These are phyloP conservation scores for Fusarium continuum DNA, from an alignment of 2,329 filamentous ascomycete genomes.

Conservation along the genomic window DNA sequence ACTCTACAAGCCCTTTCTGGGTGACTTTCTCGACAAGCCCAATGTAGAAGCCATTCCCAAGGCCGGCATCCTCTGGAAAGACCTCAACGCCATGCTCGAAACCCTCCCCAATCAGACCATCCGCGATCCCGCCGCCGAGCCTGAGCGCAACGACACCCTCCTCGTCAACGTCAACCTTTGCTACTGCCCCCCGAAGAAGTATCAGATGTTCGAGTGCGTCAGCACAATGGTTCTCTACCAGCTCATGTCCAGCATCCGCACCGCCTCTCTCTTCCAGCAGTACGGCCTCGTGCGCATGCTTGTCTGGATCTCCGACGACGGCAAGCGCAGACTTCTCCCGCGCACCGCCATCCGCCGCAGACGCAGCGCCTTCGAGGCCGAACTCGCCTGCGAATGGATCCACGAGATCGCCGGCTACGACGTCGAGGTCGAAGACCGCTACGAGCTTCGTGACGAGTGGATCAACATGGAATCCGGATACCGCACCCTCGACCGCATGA, in stretches of 20 bases:
- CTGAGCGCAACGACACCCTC: slow-evolving; percentile 73
- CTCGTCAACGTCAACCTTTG: slow-evolving; percentile 76
- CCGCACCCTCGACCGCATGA: slow-evolving; percentile 58
- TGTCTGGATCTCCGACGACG: slow-evolving; percentile 72
- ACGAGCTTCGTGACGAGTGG: slow-evolving; percentile 55
- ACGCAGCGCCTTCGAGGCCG: slow-evolving; percentile 66
- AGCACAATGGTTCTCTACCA: slow-evolving; percentile 68
- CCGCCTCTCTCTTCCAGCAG: slow-evolving; percentile 70
- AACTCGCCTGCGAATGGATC: slow-evolving; percentile 68
- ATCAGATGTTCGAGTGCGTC: slow-evolving; percentile 64
- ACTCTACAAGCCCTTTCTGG: slow-evolving; percentile 69
- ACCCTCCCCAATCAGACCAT: slow-evolving; percentile 64
- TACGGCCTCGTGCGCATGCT: slow-evolving; percentile 85
- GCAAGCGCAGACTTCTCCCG: slow-evolving; percentile 69
- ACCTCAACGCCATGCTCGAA: slow-evolving; percentile 63
- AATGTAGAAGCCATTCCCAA: slow-evolving; percentile 62
- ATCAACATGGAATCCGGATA: slow-evolving; percentile 59
- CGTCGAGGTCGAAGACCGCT: slow-evolving; percentile 40
- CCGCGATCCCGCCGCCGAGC: slow-evolving; percentile 49
- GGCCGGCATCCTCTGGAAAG: slow-evolving; percentile 67
- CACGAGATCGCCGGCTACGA: slow-evolving; percentile 64
- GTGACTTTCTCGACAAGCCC: slow-evolving; percentile 61
- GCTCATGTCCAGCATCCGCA: slow-evolving; percentile 67
- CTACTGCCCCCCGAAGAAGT: slow-evolving; percentile 60
- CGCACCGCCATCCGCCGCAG: slow-evolving; percentile 63